Percentiles rank a stretch among this genome's conserved stretches.
These are phyloP conservation scores for Talaromyces sp. DNA, from an alignment of 2,329 filamentous ascomycete species.

Conservation along the genomic window DNA sequence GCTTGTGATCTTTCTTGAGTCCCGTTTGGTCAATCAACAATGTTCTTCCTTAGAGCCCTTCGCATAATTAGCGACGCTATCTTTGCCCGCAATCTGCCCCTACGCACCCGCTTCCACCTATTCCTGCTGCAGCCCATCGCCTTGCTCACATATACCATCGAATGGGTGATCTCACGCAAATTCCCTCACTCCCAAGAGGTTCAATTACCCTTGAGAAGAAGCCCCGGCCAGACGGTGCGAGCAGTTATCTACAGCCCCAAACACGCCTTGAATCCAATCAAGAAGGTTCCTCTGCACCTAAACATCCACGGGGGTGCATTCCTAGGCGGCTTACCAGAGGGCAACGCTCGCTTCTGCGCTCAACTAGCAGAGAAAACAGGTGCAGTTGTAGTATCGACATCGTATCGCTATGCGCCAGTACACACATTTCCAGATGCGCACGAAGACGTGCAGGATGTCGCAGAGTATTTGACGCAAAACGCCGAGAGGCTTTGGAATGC, in stretches of 20 bases:
- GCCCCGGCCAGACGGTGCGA: not conserved
- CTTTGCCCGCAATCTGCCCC: constrained; percentile 37
- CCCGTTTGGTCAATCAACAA: no score
- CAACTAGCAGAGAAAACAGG: constrained; percentile 39
- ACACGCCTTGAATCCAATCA: not conserved
- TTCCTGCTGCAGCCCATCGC: constrained; percentile 44
- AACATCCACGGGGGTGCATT: not conserved
- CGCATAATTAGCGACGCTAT: constrained; percentile 29
- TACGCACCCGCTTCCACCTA: constrained; percentile 42
- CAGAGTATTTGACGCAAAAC: constrained; percentile 41
- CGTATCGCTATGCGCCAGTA: constrained; percentile 44
- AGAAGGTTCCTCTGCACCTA: not conserved
- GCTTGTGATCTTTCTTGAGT: no score
- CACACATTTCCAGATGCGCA: constrained; percentile 40
- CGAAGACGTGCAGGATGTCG: constrained; percentile 44
- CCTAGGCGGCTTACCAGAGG: not conserved
- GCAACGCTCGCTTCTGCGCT: not conserved
- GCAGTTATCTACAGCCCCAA: not conserved
- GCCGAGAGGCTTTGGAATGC: constrained; percentile 32
- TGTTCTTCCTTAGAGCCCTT: not conserved
- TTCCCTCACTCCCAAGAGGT: constrained; percentile 1
- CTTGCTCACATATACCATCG: constrained; percentile 38
- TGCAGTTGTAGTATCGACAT: constrained; percentile 38
- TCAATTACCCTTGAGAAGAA: not conserved
- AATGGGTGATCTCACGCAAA: constrained; percentile 23